Evolutionary conservation across 768 basidiomycete species (phyloP).

Genomic region (Auriscalpium vulgare): DNA sequence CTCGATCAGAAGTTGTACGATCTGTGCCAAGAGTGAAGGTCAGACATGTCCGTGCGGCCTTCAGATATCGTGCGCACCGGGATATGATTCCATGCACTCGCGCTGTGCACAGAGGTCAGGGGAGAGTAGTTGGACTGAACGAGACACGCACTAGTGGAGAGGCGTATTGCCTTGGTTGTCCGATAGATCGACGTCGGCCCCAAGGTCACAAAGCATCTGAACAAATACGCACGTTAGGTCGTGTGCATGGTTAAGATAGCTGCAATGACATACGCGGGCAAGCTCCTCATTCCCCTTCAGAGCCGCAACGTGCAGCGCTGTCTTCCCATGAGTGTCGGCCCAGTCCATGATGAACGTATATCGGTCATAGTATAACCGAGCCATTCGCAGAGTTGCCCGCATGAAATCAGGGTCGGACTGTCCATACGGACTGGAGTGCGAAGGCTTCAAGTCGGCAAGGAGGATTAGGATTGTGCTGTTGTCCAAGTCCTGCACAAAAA

Average conservation of each 20-base stretch:
- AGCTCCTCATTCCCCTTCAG: conserved; percentile 86
- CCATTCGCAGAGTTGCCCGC: conserved; percentile 78
- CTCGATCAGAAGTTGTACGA: conserved; percentile 82
- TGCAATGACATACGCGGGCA: conserved; percentile 53
- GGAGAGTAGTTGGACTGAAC: not conserved
- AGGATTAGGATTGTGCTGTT: conserved; percentile 91
- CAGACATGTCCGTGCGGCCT: conserved; percentile 1
- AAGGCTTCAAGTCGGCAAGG: conserved; percentile 74
- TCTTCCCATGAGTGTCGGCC: conserved; percentile 87
- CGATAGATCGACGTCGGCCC: conserved; percentile 82
- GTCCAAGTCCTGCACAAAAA: conserved; percentile 64
- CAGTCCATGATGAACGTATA: conserved; percentile 86
- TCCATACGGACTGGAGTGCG: conserved; percentile 36
- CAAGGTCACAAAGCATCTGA: conserved; percentile 87
- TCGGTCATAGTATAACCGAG: conserved; percentile 76
- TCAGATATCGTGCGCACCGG: conserved; percentile 39
- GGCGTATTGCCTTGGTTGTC: conserved; percentile 92
- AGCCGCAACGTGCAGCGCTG: conserved; percentile 82
- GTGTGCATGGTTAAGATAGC: too few species aligned
- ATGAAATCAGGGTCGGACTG: conserved; percentile 53
- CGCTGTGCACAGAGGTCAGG: conserved; percentile 35
- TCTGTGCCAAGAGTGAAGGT: conserved; percentile 32
- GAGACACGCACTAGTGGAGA: conserved; percentile 73
- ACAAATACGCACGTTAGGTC: not conserved
- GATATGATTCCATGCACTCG: conserved; percentile 83